Evolutionary conservation across 164 flowering plant genomes (phyloP), one percentile per base, ranked within the genome.

Genomic region (Stephania japonica): DNA sequence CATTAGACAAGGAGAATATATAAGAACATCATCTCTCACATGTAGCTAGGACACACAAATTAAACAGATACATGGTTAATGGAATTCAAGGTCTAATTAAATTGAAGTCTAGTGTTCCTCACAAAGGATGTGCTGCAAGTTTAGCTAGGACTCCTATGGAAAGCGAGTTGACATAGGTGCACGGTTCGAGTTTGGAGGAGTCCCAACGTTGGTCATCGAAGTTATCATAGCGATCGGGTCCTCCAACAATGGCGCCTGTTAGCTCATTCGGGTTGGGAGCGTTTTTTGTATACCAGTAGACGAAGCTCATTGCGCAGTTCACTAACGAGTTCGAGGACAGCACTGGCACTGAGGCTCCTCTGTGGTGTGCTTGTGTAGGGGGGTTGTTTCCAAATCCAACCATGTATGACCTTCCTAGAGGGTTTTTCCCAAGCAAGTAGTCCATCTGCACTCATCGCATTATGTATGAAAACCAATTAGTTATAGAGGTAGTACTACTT

Each of bases 231-330:
- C 80, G 77, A 74, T 94, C 93, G 10, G 99, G 99, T 8, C 99
- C 99, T 1, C 99, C 99, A 0, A 95, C 80, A 5, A 95, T 83
- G 72, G 99, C 99, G 0, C 98, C 98, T 0, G 97, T 94, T 18
- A 94, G 90, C 85, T 88, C 97, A 47, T 94, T 87, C 1, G 86
- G 82, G 84, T 95, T 95, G 0, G 96, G 87, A 3, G 0, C 7
- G 41, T 87, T 50, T 50, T 75, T 83, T 14, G 72, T 68, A 79
- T 41, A 87, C 87, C 87, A 92, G 23, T 85, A 1, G 0, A 75
- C 81, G 73, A 95, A 95, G 83, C 85, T 88, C 91, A 87, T 80
- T 6, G 83, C 79, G 73, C 99, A 95, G 76, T 72, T 84, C 14
- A 90, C 84, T 0, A 1, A 23, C 10, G 66, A 16, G 49, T 72